Evolutionary conservation across 176 grass and related monocot species (phyloP), one percentile per base, ranked within the genome.

Genomic region (Canna indica): DNA sequence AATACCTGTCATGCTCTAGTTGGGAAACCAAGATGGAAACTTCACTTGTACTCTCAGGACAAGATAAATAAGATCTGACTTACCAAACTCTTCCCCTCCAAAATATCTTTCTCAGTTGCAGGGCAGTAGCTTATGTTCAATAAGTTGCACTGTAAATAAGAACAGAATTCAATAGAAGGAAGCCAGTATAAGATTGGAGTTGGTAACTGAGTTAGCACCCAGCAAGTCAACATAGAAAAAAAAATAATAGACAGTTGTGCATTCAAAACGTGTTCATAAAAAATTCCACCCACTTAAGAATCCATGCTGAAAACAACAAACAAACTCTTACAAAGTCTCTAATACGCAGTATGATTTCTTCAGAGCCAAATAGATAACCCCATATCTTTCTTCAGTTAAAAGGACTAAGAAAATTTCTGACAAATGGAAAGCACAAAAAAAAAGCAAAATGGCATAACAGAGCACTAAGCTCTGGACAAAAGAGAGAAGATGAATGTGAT

Each of bases 101-200:
- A 84, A 79, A 86, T 84, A 63, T 72, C 70, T 81, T 91, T 39
- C 75, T 96, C 91, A 20, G 88, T 91, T 78, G 88, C 47, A 83
- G 88, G 91, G 39, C 91, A 96, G 81, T 96, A 91, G 83, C 91
- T 96, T 84, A 96, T 88, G 84, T 96, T 96, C 36, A 96, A 81
- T 20, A 96, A 87, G 78, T 81, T 75, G 68, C 91, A 96, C 91
- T 96, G 73, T 44, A 65, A 44, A 64, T 72, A 11, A 67, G 22
- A 41, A 32, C 3, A 30, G 2, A 9, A 47, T 10, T 25, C 41
- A 44, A 7, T 30, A 32, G 33, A 46, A 14, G 8, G 7, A 66
- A 38, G 12, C 6, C 11, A 30, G 1, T 30, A 30, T 35, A 12
- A 24, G 62, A 38, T 16, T n/a, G 20, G 38, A 65, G 16, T 7